Percentiles rank a stretch among this genome's conserved stretches.
Conservation (phyloP, 2,329 filamentous ascomycete species). For the Dryadomyces quercus-mongolicae region DNA sequence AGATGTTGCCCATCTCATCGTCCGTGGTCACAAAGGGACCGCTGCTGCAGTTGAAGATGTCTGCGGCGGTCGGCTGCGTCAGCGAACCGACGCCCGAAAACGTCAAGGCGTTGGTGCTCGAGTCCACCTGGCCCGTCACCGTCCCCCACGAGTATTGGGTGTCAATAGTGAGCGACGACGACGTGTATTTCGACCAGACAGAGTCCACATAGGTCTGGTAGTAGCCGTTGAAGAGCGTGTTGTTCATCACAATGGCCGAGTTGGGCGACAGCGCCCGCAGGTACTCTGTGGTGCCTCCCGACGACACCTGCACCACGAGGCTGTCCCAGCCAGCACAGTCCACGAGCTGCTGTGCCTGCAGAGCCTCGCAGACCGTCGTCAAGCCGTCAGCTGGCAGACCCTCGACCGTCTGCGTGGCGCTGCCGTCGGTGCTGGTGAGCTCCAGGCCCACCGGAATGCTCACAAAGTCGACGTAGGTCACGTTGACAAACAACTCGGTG, state of each 20-base stretch:
- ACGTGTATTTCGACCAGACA: constrained; percentile 38
- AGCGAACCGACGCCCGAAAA: constrained; percentile 30
- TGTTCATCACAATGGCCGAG: constrained; percentile 30
- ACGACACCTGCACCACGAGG: constrained; percentile 30
- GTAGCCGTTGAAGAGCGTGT: constrained; percentile 34
- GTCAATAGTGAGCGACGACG: constrained; percentile 33
- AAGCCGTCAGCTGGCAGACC: constrained; percentile 37
- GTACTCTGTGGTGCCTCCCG: constrained; percentile 20
- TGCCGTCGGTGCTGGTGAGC: constrained; percentile 34
- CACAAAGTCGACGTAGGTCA: constrained; percentile 68
- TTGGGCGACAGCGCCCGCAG: constrained; percentile 41
- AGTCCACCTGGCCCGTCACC: constrained; percentile 29
- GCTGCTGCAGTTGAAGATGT: constrained; percentile 41
- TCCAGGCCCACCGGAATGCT: constrained; percentile 47
- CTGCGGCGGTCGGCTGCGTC: constrained; percentile 30
- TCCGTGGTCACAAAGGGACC: constrained; percentile 42
- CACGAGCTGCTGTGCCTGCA: constrained; percentile 30
- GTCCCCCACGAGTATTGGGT: constrained; percentile 41
- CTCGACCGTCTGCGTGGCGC: constrained; percentile 28
- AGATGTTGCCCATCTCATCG: constrained; percentile 46
- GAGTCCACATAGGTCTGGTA: constrained; percentile 36
- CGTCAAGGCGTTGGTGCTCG: constrained; percentile 22
- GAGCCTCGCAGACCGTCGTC: constrained; percentile 27
- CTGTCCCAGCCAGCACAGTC: constrained; percentile 40
- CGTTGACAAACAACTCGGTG: constrained; percentile 51